phyloP scores from a whole-genome alignment of 176 grass and related monocot species.

The Miscanthus lutarioriparius region DNA sequence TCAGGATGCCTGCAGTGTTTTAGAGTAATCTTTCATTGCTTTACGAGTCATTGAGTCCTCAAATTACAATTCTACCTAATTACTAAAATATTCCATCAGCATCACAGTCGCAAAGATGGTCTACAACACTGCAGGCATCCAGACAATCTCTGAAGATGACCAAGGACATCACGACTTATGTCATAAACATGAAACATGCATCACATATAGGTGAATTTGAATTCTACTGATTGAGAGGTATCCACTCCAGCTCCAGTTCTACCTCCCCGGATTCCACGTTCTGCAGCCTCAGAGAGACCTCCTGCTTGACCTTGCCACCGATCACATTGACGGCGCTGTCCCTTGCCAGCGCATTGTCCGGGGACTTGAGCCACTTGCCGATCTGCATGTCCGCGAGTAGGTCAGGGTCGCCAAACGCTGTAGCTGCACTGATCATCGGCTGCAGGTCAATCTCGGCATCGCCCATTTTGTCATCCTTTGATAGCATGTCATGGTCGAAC shows the following conservation, averaged over 20 bases:
- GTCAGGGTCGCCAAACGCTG: constrained; percentile 57
- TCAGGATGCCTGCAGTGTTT: no score
- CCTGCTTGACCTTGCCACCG: constrained; percentile 75
- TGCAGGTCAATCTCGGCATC: constrained; percentile 75
- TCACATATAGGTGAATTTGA: background rate
- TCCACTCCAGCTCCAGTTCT: constrained; percentile 70
- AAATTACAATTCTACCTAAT: background rate
- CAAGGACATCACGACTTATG: background rate
- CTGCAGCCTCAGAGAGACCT: constrained; percentile 59
- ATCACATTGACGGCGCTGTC: constrained; percentile 55
- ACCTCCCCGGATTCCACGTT: constrained; percentile 74
- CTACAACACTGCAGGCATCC: background rate
- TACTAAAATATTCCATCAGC: background rate
- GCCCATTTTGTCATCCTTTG: constrained; percentile 71
- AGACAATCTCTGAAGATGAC: background rate
- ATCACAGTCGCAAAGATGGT: background rate
- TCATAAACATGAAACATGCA: background rate
- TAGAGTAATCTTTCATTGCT: background rate
- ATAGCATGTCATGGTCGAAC: constrained; percentile 66
- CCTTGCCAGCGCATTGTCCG: constrained; percentile 56
- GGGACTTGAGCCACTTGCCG: constrained; percentile 65
- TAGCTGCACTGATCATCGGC: constrained; percentile 59
- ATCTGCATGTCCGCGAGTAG: constrained; percentile 69
- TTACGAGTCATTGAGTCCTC: background rate
- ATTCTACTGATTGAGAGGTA: constrained; percentile 53